Evolutionary conservation across 805 yeast genomes (phyloP).

Genomic region (Yarrowia porcina): DNA sequence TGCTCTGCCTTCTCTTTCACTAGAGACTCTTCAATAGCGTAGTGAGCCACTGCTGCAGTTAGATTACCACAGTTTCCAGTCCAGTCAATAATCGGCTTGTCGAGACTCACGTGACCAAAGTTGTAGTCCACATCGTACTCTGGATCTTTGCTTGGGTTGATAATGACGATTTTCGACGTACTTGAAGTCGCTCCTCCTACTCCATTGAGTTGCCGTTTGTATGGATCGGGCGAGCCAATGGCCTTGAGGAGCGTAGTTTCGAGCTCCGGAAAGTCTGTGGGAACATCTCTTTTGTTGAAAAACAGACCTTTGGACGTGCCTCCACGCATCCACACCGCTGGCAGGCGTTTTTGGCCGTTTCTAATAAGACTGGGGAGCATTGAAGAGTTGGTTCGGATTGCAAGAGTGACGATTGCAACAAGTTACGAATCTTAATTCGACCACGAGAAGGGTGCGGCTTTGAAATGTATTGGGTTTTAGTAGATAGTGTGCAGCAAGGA

Average conservation of each 20-base stretch:
- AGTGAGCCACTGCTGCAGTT: conserved; percentile 28
- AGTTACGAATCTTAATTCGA: no score
- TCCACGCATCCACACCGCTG: conserved; percentile 27
- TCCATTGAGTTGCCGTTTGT: conserved; percentile 27
- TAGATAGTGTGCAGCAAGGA: no score
- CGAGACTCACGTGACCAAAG: conserved; percentile 26
- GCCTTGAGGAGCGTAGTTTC: conserved; percentile 17
- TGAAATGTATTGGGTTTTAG: no score
- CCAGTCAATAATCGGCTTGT: conserved; percentile 26
- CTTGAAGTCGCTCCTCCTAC: conserved; percentile 28
- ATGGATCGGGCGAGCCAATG: conserved; percentile 28
- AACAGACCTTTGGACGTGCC: conserved; percentile 28
- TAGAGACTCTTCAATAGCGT: conserved; percentile 22
- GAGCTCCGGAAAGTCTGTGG: conserved; percentile 10
- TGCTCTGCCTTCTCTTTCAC: background rate
- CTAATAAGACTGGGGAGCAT: conserved; percentile 5
- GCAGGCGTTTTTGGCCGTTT: conserved; percentile 12
- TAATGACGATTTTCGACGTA: conserved; percentile 26
- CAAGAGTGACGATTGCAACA: background rate
- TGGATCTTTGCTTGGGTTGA: background rate
- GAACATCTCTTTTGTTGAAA: conserved; percentile 19
- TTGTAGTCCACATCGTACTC: conserved; percentile 26
- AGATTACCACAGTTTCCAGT: conserved; percentile 28
- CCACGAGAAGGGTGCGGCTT: no score
- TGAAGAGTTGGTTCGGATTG: no score